Conservation (phyloP, 192 early-diverging fungal genomes). For the Linnemannia zychae region DNA sequence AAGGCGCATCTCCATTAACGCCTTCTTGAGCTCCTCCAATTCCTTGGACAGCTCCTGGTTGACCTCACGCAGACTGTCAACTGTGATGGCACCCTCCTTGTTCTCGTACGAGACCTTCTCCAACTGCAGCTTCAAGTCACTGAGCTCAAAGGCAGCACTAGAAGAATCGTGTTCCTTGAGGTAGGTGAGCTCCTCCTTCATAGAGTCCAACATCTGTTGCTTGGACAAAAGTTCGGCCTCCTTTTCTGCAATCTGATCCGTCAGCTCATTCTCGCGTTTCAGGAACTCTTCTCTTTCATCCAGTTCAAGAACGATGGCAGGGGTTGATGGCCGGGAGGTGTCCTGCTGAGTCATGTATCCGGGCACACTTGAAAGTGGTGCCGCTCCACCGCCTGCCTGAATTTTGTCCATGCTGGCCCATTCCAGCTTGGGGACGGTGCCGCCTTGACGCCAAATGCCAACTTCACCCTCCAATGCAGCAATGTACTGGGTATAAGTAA, state of each 20-base stretch:
- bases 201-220: conserved; percentile 66
- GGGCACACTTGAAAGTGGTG: conserved; percentile 58
- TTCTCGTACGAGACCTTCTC: conserved; percentile 91
- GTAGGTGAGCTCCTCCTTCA: conserved; percentile 82
- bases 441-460: conserved; percentile 89
- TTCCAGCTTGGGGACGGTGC: conserved; percentile 70
- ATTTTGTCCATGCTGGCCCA: conserved; percentile 72
- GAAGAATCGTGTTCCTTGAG: conserved; percentile 74
- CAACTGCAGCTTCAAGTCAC: conserved; percentile 84
- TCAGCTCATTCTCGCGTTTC: conserved; percentile 95
- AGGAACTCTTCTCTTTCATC: conserved; percentile 97
- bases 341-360: conserved; percentile 64
- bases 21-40: conserved; percentile 82
- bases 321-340: conserved; percentile 78
- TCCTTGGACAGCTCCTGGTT: conserved; percentile 83
- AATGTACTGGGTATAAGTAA: conserved; percentile 88
- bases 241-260: conserved; percentile 93
- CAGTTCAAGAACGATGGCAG: conserved; percentile 79
- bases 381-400: conserved; percentile 51
- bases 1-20: conserved; percentile 65
- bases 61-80: conserved; percentile 90
- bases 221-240: conserved; percentile 82
- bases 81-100: conserved; percentile 90
- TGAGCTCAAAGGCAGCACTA: conserved; percentile 69
- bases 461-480: conserved; percentile 90